Evolutionary conservation across 352 stramenopile species (phyloP).

Genomic region (Elongisporangium anandrum): DNA sequence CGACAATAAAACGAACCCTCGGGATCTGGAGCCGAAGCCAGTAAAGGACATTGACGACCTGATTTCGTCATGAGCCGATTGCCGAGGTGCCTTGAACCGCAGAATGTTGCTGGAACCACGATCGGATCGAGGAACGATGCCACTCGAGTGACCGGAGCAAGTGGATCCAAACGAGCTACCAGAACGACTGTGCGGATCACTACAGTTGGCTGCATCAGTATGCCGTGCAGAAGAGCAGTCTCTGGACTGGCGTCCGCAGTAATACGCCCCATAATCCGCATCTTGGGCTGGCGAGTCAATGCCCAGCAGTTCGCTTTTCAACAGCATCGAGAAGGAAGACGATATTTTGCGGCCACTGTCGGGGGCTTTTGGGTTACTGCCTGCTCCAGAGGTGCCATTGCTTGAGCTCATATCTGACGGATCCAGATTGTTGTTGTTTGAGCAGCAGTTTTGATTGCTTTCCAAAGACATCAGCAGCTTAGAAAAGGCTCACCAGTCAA

Average conservation of each 20-base stretch:
- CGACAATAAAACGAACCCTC: conserved; percentile 14
- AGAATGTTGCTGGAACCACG: conserved; percentile 62
- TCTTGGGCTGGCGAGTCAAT: conserved; percentile 37
- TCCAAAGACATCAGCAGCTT: not conserved
- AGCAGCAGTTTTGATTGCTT: conserved; percentile 7
- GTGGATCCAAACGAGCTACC: conserved; percentile 10
- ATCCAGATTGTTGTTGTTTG: not conserved
- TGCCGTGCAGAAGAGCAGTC: conserved; percentile 15
- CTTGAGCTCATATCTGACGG: not conserved
- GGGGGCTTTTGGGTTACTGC: conserved; percentile 16
- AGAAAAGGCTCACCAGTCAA: not conserved
- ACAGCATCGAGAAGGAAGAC: conserved; percentile 68
- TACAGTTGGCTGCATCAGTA: conserved; percentile 1
- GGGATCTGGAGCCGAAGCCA: conserved; percentile 31
- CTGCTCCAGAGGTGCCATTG: not conserved
- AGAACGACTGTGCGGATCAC: not conserved
- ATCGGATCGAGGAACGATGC: conserved; percentile 18
- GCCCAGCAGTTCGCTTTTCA: conserved; percentile 72
- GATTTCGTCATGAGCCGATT: conserved; percentile 52
- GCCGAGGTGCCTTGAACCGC: conserved; percentile 62
- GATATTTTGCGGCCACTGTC: conserved; percentile 5
- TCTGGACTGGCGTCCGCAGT: conserved; percentile 11
- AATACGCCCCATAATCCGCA: conserved; percentile 21
- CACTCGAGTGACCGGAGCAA: conserved; percentile 23
- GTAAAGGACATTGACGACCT: conserved; percentile 50